These are phyloP conservation scores for Metschnikowia cerradonensis DNA, from an alignment of 805 yeast genomes.

Conservation along the genomic window DNA sequence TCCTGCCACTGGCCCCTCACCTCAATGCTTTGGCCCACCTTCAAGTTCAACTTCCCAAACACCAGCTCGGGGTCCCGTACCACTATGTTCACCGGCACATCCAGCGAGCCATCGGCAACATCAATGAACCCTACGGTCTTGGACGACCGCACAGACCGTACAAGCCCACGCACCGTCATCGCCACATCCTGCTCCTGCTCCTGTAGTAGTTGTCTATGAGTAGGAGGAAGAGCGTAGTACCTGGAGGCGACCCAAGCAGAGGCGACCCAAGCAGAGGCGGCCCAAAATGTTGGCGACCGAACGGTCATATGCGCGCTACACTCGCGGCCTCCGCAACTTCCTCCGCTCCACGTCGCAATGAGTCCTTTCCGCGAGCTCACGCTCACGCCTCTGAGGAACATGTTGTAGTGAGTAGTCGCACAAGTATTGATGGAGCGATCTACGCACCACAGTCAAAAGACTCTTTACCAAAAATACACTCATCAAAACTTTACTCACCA, in stretches of 20 bases:
- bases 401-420: too few relatives aligned
- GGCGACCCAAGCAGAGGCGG: background rate
- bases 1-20: conserved; percentile 32
- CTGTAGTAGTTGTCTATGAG: background rate
- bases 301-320: too few relatives aligned
- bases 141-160: conserved; percentile 64
- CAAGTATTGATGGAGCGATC: too few relatives aligned
- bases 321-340: too few relatives aligned
- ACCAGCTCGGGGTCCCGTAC: conserved; percentile 25
- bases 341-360: too few relatives aligned
- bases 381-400: too few relatives aligned
- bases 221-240: background rate
- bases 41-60: conserved; percentile 31
- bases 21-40: conserved; percentile 43
- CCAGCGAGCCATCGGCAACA: conserved; percentile 70
- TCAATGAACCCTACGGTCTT: conserved; percentile 80
- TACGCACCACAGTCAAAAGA: too few relatives aligned
- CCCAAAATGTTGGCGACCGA: background rate
- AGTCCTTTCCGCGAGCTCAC: too few relatives aligned
- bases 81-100: conserved; percentile 49
- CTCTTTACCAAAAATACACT: too few relatives aligned
- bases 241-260: background rate
- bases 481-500: too few relatives aligned
- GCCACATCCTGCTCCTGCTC: background rate
- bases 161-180: conserved; percentile 53